phyloP scores from a whole-genome alignment of 331 rosid species.

The Rosa hybrid region DNA sequence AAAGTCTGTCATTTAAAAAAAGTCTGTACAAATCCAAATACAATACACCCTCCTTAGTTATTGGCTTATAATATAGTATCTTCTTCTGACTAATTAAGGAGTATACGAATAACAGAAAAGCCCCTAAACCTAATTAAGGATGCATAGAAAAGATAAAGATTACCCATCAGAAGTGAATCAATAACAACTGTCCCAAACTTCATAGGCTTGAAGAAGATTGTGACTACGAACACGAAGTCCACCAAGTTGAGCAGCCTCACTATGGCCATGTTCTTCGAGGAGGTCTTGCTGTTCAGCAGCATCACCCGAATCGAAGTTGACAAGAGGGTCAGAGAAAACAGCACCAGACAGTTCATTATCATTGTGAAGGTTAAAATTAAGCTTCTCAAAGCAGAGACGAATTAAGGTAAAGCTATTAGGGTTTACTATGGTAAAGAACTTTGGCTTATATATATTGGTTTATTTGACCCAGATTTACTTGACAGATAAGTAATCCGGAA shows the following conservation, averaged over 20 bases:
- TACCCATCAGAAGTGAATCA: slow-evolving; percentile 86
- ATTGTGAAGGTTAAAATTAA: not conserved
- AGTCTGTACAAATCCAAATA: too few species aligned
- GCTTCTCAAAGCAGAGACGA: not conserved
- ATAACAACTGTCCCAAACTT: slow-evolving; percentile 31
- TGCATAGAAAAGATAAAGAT: not conserved
- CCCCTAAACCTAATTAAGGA: not conserved
- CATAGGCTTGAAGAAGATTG: not conserved
- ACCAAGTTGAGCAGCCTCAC: not conserved
- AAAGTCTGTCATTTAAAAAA: too few species aligned
- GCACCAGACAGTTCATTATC: not conserved
- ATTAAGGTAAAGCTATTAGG: not conserved
- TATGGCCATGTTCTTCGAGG: not conserved
- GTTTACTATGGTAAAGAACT: not conserved
- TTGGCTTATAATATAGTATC: not conserved
- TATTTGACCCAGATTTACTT: not conserved
- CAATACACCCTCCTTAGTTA: too few species aligned
- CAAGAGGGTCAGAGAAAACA: not conserved
- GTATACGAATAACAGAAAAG: not conserved
- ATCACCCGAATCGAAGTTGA: not conserved
- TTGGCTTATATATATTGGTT: not conserved
- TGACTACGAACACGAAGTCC: not conserved
- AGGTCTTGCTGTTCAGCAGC: not conserved
- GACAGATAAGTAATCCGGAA: not conserved
- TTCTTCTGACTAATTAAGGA: too few species aligned